These are phyloP conservation scores for Scheffersomyces lignicola DNA, from an alignment of 1,139 yeast genomes.

Conservation along the genomic window DNA sequence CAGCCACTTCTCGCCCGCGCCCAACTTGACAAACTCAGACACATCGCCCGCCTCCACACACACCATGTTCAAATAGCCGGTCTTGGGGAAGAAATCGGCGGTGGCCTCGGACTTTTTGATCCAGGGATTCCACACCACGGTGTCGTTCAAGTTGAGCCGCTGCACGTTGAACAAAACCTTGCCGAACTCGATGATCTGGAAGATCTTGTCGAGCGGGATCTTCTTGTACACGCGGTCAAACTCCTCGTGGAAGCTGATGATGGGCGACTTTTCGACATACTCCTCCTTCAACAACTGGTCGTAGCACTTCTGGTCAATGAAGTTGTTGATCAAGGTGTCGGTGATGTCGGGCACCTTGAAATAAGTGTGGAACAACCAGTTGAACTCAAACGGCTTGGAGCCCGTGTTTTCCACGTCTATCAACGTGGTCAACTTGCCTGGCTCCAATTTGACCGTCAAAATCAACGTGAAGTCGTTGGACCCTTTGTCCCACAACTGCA, in stretches of 20 bases:
- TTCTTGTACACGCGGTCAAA: slow-evolving; percentile 79
- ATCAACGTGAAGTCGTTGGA: slow-evolving; percentile 73
- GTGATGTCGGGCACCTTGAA: slow-evolving; percentile 72
- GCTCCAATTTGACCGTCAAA: slow-evolving; percentile 59
- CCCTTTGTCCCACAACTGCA: slow-evolving; percentile 47
- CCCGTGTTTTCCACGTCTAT: slow-evolving; percentile 79
- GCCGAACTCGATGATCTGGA: slow-evolving; percentile 70
- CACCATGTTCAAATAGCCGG: slow-evolving; percentile 81
- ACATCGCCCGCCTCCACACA: slow-evolving; percentile 96
- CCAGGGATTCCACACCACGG: slow-evolving; percentile 99
- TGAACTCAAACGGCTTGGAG: slow-evolving; percentile 67
- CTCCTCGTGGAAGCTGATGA: slow-evolving; percentile 72
- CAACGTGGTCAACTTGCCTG: slow-evolving; percentile 58
- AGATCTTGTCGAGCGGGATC: slow-evolving; percentile 52
- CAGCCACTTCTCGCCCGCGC: slow-evolving; percentile 70
- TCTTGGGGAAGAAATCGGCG: slow-evolving; percentile 85
- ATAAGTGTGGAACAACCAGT: slow-evolving; percentile 96
- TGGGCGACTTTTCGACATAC: slow-evolving; percentile 72
- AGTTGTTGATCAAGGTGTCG: slow-evolving; percentile 72
- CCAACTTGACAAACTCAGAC: slow-evolving; percentile 57
- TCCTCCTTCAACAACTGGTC: slow-evolving; percentile 70
- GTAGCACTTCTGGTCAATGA: slow-evolving; percentile 66
- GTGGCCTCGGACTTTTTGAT: slow-evolving; percentile 71
- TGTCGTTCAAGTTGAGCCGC: slow-evolving; percentile 73
- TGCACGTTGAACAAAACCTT: slow-evolving; percentile 65